Evolutionary conservation across 2,329 filamentous ascomycete species (phyloP).

Genomic region (Diaporthe citrichinensis): DNA sequence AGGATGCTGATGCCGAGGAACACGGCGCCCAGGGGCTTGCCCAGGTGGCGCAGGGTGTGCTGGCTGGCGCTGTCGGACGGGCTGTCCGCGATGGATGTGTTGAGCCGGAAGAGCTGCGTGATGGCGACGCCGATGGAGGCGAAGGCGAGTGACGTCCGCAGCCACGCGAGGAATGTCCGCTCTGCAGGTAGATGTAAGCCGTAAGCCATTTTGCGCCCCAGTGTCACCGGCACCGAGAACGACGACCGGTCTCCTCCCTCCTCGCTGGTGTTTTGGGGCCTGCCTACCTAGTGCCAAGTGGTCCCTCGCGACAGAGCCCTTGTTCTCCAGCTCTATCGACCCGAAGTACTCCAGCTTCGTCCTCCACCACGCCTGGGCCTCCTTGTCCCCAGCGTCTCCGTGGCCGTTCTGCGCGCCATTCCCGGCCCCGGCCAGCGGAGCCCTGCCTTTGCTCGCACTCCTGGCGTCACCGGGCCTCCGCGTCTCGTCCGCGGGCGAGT

Average conservation of each 20-base stretch:
- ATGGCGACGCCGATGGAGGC: slow-evolving; percentile 87
- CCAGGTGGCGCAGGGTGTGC: slow-evolving; percentile 71
- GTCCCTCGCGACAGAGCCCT: slow-evolving; percentile 85
- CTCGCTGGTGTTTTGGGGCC: not conserved
- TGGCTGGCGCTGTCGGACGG: slow-evolving; percentile 52
- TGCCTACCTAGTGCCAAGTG: slow-evolving; percentile 81
- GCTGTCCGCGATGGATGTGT: slow-evolving; percentile 69
- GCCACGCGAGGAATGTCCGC: slow-evolving; percentile 87
- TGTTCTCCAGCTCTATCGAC: slow-evolving; percentile 85
- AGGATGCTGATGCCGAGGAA: slow-evolving; percentile 84
- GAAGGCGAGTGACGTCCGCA: slow-evolving; percentile 85
- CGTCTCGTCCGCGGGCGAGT: not conserved
- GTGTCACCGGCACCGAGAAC: not conserved
- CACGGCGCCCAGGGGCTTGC: slow-evolving; percentile 81
- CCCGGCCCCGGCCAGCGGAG: slow-evolving; percentile 15
- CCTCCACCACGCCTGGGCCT: slow-evolving; percentile 64
- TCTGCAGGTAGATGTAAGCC: slow-evolving; percentile 62
- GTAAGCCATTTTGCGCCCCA: slow-evolving; percentile 4
- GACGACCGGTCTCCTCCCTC: not conserved
- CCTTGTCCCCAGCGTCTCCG: slow-evolving; percentile 40
- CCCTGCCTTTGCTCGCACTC: slow-evolving; percentile 28
- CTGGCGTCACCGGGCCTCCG: not conserved
- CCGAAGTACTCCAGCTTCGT: slow-evolving; percentile 63
- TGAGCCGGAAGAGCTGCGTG: slow-evolving; percentile 87
- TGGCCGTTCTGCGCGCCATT: slow-evolving; percentile 42